Evolutionary conservation across 192 early-diverging fungal species (phyloP), one percentile per base, ranked within the genome.

Genomic region (Phycomyces nitens): DNA sequence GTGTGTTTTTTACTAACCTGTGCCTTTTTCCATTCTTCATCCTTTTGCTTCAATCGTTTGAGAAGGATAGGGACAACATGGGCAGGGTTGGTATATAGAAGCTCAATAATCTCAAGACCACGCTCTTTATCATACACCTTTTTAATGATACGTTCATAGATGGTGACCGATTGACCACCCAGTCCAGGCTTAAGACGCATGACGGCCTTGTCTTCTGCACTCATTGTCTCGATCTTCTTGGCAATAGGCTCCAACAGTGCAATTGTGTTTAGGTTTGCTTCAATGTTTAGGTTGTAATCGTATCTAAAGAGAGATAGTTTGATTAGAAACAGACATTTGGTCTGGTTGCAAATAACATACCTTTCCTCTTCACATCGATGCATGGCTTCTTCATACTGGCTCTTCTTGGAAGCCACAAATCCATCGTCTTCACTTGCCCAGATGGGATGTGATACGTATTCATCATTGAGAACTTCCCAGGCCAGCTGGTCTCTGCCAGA

Each of bases 241-340:
- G 86, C 89, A 60, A 99, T 93, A 5, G 95, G 94, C 62, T 95
- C 92, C 54, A 99, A 74, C 27, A 97, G 73, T 7, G 87, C 84
- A 73, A 99, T 99, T 2, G 89, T 88, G 27, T 90, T 85, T 58
- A 94, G 65, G 58, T 97, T 97, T 52, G 95, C 89, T 71, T 97
- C 93, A 58, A 99, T 97, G 74, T 95, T 93, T 71, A 97, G 83
- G 68, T 99, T 96, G 81, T 97, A 97, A 66, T 99, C 97, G 38
- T 82, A 84, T 43, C 78, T 77, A 57, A 50, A 21, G 55, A 10
- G 51, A n/a, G n/a, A n/a, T 3, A 29, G 58, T 41, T 10, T 12
- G 53, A 26, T 43, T 20, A 43, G 7, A 16, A 15, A 68, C 21
- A 64, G 9, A 16, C 21, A 1, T 54, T 44, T 23, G n/a, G n/a